Evolutionary conservation across 2,329 filamentous ascomycete species (phyloP).

Genomic region (Nemania sp.): DNA sequence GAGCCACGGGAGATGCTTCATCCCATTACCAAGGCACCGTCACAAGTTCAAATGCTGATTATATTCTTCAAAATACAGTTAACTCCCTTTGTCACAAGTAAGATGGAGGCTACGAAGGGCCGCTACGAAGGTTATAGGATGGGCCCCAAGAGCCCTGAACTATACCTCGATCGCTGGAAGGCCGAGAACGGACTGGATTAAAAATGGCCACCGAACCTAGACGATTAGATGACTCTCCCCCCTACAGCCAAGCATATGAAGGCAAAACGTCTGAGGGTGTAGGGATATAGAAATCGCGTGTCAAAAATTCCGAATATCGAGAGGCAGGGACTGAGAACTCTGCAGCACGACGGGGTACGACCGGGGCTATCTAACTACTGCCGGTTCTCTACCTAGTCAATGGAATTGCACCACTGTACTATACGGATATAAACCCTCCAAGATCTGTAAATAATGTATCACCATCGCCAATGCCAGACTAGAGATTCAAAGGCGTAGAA

Average conservation of each 20-base stretch:
- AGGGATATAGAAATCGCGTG: background rate
- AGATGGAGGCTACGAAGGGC: constrained; percentile 65
- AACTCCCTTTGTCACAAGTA: constrained; percentile 79
- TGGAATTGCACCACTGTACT: constrained; percentile 25
- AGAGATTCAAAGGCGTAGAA: background rate
- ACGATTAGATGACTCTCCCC: background rate
- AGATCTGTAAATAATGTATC: constrained; percentile 25
- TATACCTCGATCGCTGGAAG: constrained; percentile 76
- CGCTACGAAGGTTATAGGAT: constrained; percentile 63
- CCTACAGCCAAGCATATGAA: no score
- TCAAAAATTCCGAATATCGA: background rate
- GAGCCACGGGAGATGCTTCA: background rate
- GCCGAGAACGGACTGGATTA: constrained; percentile 72
- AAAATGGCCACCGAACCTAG: constrained; percentile 35
- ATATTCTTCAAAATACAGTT: constrained; percentile 63
- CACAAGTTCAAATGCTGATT: background rate
- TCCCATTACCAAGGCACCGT: background rate
- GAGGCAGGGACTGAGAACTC: background rate
- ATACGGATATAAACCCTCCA: constrained; percentile 11
- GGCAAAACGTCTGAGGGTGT: background rate
- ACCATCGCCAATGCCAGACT: background rate
- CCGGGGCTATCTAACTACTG: background rate
- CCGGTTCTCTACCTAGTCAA: background rate
- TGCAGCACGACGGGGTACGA: background rate
- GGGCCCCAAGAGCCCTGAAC: constrained; percentile 70